Percentiles rank a stretch among this genome's conserved stretches.
Evolutionary conservation across 1,284 basidiomycete species (phyloP).

Genomic region (Apiotrichum sp.): DNA sequence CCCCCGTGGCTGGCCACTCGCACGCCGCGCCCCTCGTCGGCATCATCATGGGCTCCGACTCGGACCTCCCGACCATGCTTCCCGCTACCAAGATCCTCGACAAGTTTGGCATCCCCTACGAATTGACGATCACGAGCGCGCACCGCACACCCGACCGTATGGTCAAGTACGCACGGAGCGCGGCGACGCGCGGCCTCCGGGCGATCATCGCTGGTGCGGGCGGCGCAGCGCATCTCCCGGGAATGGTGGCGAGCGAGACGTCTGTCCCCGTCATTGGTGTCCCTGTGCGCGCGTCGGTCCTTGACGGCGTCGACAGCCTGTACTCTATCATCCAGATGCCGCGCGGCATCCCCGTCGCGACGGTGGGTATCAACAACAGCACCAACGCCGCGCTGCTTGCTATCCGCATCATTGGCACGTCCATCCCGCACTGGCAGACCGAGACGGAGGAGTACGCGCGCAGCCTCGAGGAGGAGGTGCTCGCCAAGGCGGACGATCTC

Average conservation of each 20-base stretch:
- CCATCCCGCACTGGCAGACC: constrained; percentile 60
- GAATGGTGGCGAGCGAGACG: constrained; percentile 96
- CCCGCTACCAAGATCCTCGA: constrained; percentile 81
- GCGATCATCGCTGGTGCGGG: constrained; percentile 92
- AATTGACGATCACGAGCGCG: constrained; percentile 91
- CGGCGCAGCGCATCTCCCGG: constrained; percentile 93
- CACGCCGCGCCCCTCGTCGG: constrained; percentile 75
- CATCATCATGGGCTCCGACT: constrained; percentile 98
- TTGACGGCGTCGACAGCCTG: constrained; percentile 93
- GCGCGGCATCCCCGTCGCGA: constrained; percentile 94
- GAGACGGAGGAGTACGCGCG: constrained; percentile 73
- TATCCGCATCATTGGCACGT: constrained; percentile 74
- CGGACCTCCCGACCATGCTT: constrained; percentile 90
- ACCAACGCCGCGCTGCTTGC: constrained; percentile 92
- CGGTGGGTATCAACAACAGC: constrained; percentile 94
- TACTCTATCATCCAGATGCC: constrained; percentile 99
- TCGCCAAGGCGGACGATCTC: constrained; percentile 73
- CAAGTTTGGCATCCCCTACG: constrained; percentile 77
- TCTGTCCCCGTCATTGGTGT: constrained; percentile 91
- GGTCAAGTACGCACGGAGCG: constrained; percentile 73
- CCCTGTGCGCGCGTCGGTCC: constrained; percentile 86
- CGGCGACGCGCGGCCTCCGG: constrained; percentile 65
- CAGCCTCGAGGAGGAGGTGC: constrained; percentile 71
- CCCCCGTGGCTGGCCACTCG: constrained; percentile 46
- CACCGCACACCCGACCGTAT: constrained; percentile 90